Base-by-base conservation (phyloP, 163 green algal species). In the Coccomyxa subellipsoidea region DNA sequence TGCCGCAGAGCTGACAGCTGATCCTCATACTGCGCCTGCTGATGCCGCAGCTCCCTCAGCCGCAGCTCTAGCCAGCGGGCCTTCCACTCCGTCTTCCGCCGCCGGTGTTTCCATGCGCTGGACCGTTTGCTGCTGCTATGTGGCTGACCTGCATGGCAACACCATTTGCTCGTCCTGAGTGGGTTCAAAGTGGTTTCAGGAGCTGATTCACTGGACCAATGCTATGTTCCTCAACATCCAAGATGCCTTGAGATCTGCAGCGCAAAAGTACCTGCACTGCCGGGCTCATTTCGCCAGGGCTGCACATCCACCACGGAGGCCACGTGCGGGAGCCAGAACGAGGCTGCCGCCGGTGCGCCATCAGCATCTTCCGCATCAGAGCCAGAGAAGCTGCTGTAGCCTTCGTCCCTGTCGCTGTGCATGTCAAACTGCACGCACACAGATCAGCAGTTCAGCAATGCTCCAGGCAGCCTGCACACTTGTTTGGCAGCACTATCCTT, bases 31-130 rank as follows among this genome's bases (percentile, higher is more conserved):
- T 78, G 85, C 47, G 78, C 79, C 80, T 87, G 70, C 85, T 90
- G 87, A 2, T 77, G 80, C 23, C 54, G 72, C 77, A 94, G 83
- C 78, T 92, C 87, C 18, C 75, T 83, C 70, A 92, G 79, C 1
- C 90, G 86, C 59, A 90, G 86, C 88, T 94, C 88, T 71, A 94
- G 86, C 89, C 89, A 94, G 7, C 86, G 81, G 0, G 80, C 82
- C 36, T 85, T 87, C 83, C 85, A 88, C 83, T 92, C 87, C n/a
- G 86, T 69, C 7, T 76, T 73, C 0, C 83, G 84, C 66, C 84
- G 77, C 1, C 70, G 78, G 18, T 59, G 10, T 34, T 76, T 81
- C 84, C 84, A 89, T 34, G 85, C 79, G 36, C 27, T 83, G 1
- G 73, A 59, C 8, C 47, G 38, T 29, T 37, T 35, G 32, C 73